These are phyloP conservation scores for Cymbopogon flexuosus DNA, from an alignment of 202 grass and related monocot genomes.

Conservation along the genomic window DNA sequence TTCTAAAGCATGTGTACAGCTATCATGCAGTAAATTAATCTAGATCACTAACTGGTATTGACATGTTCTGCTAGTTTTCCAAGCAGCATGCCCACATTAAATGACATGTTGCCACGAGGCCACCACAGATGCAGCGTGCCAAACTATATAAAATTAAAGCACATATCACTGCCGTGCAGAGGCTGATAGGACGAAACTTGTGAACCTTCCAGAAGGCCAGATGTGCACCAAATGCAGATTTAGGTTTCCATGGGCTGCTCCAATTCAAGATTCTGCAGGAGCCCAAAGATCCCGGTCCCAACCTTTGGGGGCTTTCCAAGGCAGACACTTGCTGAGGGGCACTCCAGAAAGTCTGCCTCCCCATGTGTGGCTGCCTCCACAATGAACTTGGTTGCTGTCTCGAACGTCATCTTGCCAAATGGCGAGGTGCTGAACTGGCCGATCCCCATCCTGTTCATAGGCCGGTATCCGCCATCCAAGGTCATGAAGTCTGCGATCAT, in stretches of 20 bases:
- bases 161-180: not conserved
- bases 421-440: conserved; percentile 68
- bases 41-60: not conserved
- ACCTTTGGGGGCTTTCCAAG: conserved; percentile 76
- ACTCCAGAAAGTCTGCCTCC: conserved; percentile 54
- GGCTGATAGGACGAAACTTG: not conserved
- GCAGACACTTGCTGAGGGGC: conserved; percentile 73
- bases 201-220: not conserved
- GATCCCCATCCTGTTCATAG: conserved; percentile 64
- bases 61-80: not conserved
- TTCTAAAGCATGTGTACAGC: not conserved
- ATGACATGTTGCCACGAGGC: not conserved
- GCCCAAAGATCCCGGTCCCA: conserved; percentile 64
- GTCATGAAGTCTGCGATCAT: conserved; percentile 91
- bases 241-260: conserved; percentile 7
- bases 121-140: not conserved
- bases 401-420: conserved; percentile 90
- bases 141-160: not conserved
- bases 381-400: conserved; percentile 81
- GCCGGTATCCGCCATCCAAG: conserved; percentile 67
- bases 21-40: not conserved
- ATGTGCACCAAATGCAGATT: not conserved
- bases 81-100: not conserved
- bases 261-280: conserved; percentile 58
- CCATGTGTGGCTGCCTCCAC: conserved; percentile 66